Conservation (phyloP, 257 asterid genomes). For the Solanum habrochaites region DNA sequence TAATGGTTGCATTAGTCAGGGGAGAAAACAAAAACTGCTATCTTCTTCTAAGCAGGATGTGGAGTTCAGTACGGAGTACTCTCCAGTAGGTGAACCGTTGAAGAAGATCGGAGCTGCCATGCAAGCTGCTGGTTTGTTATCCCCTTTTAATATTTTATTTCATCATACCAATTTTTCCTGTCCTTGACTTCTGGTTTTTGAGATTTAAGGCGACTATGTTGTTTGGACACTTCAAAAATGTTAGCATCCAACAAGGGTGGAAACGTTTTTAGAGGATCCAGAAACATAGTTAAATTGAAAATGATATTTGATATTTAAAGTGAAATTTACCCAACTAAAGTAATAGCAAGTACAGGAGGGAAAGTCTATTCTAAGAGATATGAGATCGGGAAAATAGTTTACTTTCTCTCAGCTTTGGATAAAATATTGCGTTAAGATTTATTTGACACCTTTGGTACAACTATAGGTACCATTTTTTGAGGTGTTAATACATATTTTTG, state of each 20-base stretch:
- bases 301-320: background rate
- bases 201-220: background rate
- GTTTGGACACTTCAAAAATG: background rate
- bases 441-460: too few relatives aligned
- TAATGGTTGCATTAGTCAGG: background rate
- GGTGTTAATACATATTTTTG: too few relatives aligned
- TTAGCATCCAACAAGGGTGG: background rate
- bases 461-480: too few relatives aligned
- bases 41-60: slow-evolving; percentile 52
- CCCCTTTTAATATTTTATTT: background rate
- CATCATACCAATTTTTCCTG: background rate
- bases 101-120: slow-evolving; percentile 43
- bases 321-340: background rate
- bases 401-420: too few relatives aligned
- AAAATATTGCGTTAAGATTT: too few relatives aligned
- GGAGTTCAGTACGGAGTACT: slow-evolving; percentile 30
- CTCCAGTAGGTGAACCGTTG: slow-evolving; percentile 70
- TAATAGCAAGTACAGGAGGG: background rate
- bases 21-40: slow-evolving; percentile 10
- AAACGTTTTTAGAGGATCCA: background rate
- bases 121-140: slow-evolving; percentile 56
- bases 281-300: background rate
- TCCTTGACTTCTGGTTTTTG: background rate
- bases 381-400: background rate
- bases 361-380: background rate